Conservation (phyloP, 805 yeast species). For the Debaryomyces castellii region DNA sequence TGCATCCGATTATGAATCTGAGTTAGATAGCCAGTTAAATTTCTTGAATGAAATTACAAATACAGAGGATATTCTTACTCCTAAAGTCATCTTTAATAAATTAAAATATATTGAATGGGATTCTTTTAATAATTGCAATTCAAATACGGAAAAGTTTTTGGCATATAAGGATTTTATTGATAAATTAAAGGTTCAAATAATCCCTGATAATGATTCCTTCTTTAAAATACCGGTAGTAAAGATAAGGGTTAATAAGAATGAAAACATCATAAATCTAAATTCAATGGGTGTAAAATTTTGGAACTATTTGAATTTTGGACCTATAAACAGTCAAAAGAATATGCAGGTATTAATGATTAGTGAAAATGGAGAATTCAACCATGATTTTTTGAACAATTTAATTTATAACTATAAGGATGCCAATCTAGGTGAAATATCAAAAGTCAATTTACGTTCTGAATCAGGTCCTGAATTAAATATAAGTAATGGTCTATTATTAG, state of each 20-base stretch:
- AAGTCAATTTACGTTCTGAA: conserved; percentile 27
- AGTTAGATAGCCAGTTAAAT: conserved; percentile 27
- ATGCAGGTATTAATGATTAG: conserved; percentile 51
- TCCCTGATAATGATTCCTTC: conserved; percentile 17
- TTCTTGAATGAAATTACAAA: conserved; percentile 39
- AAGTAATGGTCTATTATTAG: conserved; percentile 25
- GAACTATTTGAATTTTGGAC: conserved; percentile 59
- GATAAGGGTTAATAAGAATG: conserved; percentile 32
- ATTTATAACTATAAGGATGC: conserved; percentile 46
- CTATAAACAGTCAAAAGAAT: conserved; percentile 49
- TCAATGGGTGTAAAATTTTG: conserved; percentile 49
- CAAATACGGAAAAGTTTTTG: conserved; percentile 17
- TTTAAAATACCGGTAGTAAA: conserved; percentile 26
- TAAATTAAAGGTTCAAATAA: conserved; percentile 9
- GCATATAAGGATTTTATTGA: conserved; percentile 19
- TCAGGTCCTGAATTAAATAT: conserved; percentile 27
- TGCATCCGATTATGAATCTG: conserved; percentile 14
- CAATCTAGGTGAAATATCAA: conserved; percentile 47
- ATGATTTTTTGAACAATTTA: conserved; percentile 43
- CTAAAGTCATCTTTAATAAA: conserved; percentile 18
- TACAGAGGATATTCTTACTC: conserved; percentile 26
- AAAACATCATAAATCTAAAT: conserved; percentile 45
- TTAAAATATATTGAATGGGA: conserved; percentile 36
- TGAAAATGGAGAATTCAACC: conserved; percentile 25
- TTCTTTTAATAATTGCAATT: conserved; percentile 13